These are phyloP conservation scores for Cytospora piceicola DNA, from an alignment of 2,329 filamentous ascomycete genomes.

Conservation along the genomic window DNA sequence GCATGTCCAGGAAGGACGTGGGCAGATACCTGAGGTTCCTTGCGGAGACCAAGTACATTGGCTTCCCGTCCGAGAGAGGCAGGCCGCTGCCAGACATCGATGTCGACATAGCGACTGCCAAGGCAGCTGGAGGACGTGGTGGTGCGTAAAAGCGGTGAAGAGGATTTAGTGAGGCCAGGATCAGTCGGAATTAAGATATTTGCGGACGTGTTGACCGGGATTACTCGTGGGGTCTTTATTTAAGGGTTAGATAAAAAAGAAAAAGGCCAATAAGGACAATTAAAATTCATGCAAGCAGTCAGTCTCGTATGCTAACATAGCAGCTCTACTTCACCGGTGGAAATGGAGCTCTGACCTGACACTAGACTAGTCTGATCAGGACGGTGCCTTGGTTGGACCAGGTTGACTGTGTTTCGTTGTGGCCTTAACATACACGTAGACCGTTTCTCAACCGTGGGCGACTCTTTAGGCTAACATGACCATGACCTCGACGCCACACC, in stretches of 20 bases:
- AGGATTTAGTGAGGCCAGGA: not conserved
- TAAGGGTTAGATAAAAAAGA: constrained; percentile 12
- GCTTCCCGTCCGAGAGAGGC: constrained; percentile 45
- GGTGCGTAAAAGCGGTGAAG: constrained; percentile 31
- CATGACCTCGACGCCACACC: not conserved
- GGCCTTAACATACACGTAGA: too few relatives aligned
- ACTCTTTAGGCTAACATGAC: too few relatives aligned
- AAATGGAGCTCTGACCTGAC: too few relatives aligned
- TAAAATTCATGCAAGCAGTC: not conserved
- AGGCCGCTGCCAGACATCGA: constrained; percentile 40
- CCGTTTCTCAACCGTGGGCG: too few relatives aligned
- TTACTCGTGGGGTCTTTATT: not conserved
- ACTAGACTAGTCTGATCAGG: too few relatives aligned
- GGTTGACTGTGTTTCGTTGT: too few relatives aligned
- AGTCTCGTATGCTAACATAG: too few relatives aligned
- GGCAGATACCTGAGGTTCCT: constrained; percentile 68
- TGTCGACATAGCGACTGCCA: constrained; percentile 35
- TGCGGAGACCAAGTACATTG: constrained; percentile 65
- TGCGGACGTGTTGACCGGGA: not conserved
- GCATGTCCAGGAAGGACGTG: constrained; percentile 63
- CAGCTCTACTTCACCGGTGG: too few relatives aligned
- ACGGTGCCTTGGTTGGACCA: too few relatives aligned
- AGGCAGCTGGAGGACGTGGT: constrained; percentile 37
- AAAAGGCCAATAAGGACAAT: not conserved
- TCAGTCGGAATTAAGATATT: not conserved